These are phyloP conservation scores for Ambrosiella cleistominuta DNA, from an alignment of 2,329 filamentous ascomycete species.

Conservation along the genomic window DNA sequence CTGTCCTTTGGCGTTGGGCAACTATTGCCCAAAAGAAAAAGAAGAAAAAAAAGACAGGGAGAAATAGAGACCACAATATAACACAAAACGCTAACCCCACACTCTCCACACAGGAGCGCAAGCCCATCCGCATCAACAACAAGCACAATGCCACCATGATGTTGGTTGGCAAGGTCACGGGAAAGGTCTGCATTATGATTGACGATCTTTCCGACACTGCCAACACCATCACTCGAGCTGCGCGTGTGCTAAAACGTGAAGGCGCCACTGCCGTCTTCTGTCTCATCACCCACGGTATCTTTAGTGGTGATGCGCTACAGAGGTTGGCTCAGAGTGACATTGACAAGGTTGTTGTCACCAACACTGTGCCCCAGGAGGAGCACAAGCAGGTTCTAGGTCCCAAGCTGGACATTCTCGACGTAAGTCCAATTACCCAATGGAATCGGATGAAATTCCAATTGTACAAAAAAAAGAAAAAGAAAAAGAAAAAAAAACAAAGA, in stretches of 20 bases:
- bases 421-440: conserved; percentile 12
- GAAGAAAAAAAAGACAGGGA: neutral
- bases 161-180: conserved; percentile 72
- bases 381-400: conserved; percentile 56
- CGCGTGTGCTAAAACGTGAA: conserved; percentile 91
- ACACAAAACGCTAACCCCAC: neutral
- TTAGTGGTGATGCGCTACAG: conserved; percentile 87
- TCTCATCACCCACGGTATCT: conserved; percentile 81
- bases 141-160: conserved; percentile 90
- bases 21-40: too few species aligned
- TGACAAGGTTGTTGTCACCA: conserved; percentile 89
- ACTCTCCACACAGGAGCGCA: conserved; percentile 49
- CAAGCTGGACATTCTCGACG: conserved; percentile 79
- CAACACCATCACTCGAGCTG: conserved; percentile 91
- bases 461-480: too few species aligned
- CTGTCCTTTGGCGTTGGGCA: too few species aligned
- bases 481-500: too few species aligned
- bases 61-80: neutral
- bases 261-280: conserved; percentile 85
- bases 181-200: conserved; percentile 72
- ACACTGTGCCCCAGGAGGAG: conserved; percentile 78
- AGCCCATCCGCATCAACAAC: conserved; percentile 72
- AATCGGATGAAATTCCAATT: too few species aligned
- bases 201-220: conserved; percentile 92
- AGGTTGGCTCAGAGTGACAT: conserved; percentile 85